Conservation (phyloP, 768 basidiomycete genomes). For the Daedaleopsis sinensis region DNA sequence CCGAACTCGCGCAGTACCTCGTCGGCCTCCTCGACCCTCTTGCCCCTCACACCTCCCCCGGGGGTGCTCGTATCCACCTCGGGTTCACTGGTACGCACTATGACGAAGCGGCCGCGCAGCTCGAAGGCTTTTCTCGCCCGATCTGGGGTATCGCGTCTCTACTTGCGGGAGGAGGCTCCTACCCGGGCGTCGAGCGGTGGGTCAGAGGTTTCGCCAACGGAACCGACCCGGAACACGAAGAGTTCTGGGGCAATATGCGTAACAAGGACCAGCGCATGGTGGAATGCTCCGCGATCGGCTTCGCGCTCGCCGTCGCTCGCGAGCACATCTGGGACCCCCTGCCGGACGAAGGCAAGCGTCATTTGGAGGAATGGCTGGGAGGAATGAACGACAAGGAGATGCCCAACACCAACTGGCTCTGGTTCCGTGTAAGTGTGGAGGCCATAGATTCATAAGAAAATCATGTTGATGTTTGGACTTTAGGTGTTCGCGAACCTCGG, state of each 20-base stretch:
- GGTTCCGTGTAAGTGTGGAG: constrained; percentile 62
- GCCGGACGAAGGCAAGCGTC: constrained; percentile 51
- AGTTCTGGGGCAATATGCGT: constrained; percentile 79
- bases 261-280: constrained; percentile 84
- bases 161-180: constrained; percentile 63
- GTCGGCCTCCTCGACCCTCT: constrained; percentile 65
- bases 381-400: constrained; percentile 83
- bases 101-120: constrained; percentile 70
- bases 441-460: too few relatives aligned
- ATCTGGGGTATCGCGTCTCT: constrained; percentile 76
- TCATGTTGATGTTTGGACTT: background rate
- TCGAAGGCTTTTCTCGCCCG: constrained; percentile 78
- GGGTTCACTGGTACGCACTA: constrained; percentile 74
- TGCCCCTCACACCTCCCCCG: constrained; percentile 68
- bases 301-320: constrained; percentile 64
- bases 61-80: constrained; percentile 71
- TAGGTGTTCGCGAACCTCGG: constrained; percentile 80
- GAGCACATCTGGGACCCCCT: constrained; percentile 68
- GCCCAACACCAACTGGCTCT: constrained; percentile 85
- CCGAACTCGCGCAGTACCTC: constrained; percentile 60
- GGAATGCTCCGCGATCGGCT: constrained; percentile 78
- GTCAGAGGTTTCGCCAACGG: constrained; percentile 65
- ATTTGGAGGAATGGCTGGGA: constrained; percentile 68
- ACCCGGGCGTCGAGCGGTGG: constrained; percentile 64
- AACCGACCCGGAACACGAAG: constrained; percentile 63